Percentiles rank a stretch among this genome's conserved stretches.
phyloP scores from a whole-genome alignment of 805 yeast species.

The Lachancea nothofagi region DNA sequence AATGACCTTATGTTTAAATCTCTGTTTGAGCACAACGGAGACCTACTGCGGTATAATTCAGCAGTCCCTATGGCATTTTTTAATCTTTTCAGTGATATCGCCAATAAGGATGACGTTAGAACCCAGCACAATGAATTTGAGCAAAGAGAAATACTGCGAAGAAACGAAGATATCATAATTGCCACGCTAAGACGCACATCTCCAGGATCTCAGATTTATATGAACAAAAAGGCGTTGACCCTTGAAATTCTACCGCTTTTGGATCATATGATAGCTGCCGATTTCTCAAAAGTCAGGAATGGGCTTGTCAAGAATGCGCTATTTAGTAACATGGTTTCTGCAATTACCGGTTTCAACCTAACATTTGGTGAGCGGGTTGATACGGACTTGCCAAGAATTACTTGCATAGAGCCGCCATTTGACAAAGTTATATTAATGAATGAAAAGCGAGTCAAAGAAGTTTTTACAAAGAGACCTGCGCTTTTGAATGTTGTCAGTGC shows the following conservation, averaged over 20 bases:
- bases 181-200: constrained; percentile 21
- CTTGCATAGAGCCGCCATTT: constrained; percentile 28
- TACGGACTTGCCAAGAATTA: constrained; percentile 15
- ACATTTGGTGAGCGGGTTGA: constrained; percentile 34
- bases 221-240: constrained; percentile 18
- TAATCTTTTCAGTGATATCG: constrained; percentile 57
- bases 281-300: constrained; percentile 22
- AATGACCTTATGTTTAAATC: constrained; percentile 51
- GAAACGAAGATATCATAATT: constrained; percentile 28
- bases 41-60: constrained; percentile 48
- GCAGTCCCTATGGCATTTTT: constrained; percentile 57
- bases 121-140: constrained; percentile 31
- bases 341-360: constrained; percentile 39
- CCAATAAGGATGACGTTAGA: constrained; percentile 34
- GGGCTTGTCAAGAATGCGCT: constrained; percentile 24
- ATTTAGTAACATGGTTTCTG: constrained; percentile 35
- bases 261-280: constrained; percentile 28
- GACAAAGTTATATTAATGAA: constrained; percentile 26
- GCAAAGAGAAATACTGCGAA: constrained; percentile 25
- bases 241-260: constrained; percentile 35
- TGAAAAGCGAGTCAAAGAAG: constrained; percentile 19
- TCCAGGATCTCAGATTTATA: constrained; percentile 15
- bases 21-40: constrained; percentile 39
- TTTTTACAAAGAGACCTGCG: constrained; percentile 24
- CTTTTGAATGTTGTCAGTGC: constrained; percentile 22